Conservation (phyloP, 2,329 filamentous ascomycete species). For the Mariannaea sp. region DNA sequence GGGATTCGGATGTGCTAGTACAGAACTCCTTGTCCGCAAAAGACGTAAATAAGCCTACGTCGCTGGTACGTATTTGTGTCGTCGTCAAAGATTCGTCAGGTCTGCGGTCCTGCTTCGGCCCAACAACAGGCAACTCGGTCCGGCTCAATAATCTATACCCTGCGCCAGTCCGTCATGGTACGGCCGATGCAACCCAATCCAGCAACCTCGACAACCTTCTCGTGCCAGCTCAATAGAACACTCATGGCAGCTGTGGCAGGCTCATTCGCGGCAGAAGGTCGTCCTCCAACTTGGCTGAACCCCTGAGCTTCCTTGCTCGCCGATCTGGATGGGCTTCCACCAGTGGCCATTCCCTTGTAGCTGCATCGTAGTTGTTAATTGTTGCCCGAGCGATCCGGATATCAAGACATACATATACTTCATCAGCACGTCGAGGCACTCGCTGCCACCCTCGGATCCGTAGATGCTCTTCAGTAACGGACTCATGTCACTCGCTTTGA, state of each 20-base stretch:
- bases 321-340: constrained; percentile 52
- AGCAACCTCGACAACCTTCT: constrained; percentile 95
- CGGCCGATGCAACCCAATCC: constrained; percentile 90
- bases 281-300: constrained; percentile 76
- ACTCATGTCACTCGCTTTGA: constrained; percentile 95
- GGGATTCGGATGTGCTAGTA: not conserved
- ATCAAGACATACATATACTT: constrained; percentile 81
- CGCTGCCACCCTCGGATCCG: constrained; percentile 75
- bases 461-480: constrained; percentile 84
- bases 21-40: not conserved
- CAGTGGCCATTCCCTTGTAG: constrained; percentile 84
- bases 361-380: constrained; percentile 48
- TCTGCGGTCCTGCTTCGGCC: constrained; percentile 25
- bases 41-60: not conserved
- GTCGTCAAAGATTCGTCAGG: constrained; percentile 21
- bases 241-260: constrained; percentile 91
- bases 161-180: constrained; percentile 95
- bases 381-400: not conserved
- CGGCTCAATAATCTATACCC: constrained; percentile 50
- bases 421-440: constrained; percentile 91
- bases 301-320: constrained; percentile 67
- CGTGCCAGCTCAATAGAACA: constrained; percentile 96
- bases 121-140: constrained; percentile 16
- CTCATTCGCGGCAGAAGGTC: constrained; percentile 60
- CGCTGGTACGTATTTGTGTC: constrained; percentile 3